phyloP scores from a whole-genome alignment of 345 rosid species.

The Aquilaria sinensis region DNA sequence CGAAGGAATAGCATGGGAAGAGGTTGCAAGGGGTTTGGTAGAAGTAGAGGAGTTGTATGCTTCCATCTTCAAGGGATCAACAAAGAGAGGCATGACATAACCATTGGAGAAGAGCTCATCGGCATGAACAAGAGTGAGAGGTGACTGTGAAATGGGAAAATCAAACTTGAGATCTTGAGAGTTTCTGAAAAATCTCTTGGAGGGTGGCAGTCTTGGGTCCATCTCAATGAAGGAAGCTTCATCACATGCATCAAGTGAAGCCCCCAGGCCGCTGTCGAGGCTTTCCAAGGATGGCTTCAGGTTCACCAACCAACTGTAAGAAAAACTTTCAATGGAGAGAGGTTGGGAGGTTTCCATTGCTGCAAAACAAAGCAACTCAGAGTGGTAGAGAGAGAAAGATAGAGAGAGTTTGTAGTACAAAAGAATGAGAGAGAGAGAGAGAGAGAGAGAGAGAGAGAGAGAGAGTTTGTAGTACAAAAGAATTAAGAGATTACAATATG shows the following conservation, averaged over 20 bases:
- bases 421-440: background rate
- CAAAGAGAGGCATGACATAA: constrained; percentile 58
- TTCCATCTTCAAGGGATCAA: constrained; percentile 36
- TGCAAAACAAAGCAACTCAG: constrained; percentile 4
- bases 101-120: constrained; percentile 87
- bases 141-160: constrained; percentile 51
- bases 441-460: background rate
- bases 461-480: too few relatives aligned
- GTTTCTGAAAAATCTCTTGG: constrained; percentile 66
- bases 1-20: background rate
- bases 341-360: constrained; percentile 69
- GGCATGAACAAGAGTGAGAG: constrained; percentile 58
- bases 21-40: too few relatives aligned
- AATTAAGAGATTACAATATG: background rate
- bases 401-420: constrained; percentile 1
- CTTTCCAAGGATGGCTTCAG: constrained; percentile 56
- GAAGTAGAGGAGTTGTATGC: constrained; percentile 18
- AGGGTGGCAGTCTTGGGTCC: constrained; percentile 93
- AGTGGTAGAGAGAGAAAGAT: constrained; percentile 2
- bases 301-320: constrained; percentile 85
- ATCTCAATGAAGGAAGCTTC: constrained; percentile 88
- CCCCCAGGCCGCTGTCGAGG: constrained; percentile 36
- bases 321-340: constrained; percentile 89
- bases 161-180: constrained; percentile 79
- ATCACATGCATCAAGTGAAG: constrained; percentile 54